Evolutionary conservation across 768 basidiomycete genomes (phyloP).

Genomic region (Ephemerocybe angulata): DNA sequence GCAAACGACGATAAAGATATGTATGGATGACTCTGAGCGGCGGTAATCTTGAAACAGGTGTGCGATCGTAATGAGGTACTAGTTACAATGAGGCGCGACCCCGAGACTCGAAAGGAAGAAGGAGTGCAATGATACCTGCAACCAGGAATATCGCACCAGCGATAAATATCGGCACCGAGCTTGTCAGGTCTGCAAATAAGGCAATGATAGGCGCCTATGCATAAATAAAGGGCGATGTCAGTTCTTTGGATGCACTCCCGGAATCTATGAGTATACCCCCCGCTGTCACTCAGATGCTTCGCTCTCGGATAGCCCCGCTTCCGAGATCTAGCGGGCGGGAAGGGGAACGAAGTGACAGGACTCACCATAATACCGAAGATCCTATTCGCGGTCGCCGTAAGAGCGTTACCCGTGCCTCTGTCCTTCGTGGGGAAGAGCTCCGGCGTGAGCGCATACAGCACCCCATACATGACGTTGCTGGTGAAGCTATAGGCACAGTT

Average conservation of each 20-base stretch:
- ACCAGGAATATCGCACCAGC: conserved; percentile 62
- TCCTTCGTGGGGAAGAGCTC: conserved; percentile 73
- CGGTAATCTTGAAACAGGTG: no score
- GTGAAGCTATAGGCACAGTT: conserved; percentile 71
- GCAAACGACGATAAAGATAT: no score
- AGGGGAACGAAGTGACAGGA: conserved; percentile 1
- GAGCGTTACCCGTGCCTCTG: conserved; percentile 68
- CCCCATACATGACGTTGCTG: conserved; percentile 69
- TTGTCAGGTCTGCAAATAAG: conserved; percentile 57
- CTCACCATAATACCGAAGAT: conserved; percentile 72
- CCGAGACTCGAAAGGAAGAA: conserved; percentile 69
- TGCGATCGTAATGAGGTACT: no score
- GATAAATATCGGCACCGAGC: conserved; percentile 67
- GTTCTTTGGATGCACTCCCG: no score
- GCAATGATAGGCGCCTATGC: conserved; percentile 66
- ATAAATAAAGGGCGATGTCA: no score
- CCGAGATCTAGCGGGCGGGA: not conserved
- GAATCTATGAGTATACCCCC: no score
- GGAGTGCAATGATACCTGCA: conserved; percentile 52
- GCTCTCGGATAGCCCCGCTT: no score
- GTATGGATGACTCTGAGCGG: no score
- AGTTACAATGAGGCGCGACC: conserved; percentile 65
- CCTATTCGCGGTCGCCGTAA: conserved; percentile 61
- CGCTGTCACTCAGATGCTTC: no score
- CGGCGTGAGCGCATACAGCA: conserved; percentile 65